Base-by-base conservation (phyloP, 495 filamentous ascomycete species). In the Aspergillus diversus region DNA sequence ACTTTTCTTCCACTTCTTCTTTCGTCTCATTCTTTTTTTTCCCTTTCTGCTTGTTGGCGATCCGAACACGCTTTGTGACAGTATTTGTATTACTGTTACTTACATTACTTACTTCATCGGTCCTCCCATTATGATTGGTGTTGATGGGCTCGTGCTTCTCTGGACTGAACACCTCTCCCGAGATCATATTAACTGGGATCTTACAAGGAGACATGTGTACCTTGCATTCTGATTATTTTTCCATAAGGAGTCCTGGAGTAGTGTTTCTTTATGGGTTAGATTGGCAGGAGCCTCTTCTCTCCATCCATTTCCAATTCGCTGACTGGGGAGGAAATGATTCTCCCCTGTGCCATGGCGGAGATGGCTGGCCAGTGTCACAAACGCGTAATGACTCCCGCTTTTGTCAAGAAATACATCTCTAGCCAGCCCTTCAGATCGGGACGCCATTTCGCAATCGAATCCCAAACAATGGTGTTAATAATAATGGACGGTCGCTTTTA, bases 71-170 rank as follows among this genome's bases (percentile, higher is more conserved):
- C 49, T 57, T 52, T 52, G 15, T 52, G 48, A 56, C 51, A 2
- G 61, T 63, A 63, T 53, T 42, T 11, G 57, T 62, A 66, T 62
- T 59, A 33, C 49, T 0, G 17, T 57, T 62, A 66, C 55, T 33
- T 42, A 55, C 35, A 33, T 7, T 55, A 34, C 39, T 35, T 43
- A 43, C 34, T n/a, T 21, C 34, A 7, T 33, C 5, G n/a, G 17
- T 33, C 27, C 33, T 15, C 51, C 21, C 21, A 27, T 27, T 27
- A 27, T 27, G 21, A 27, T 27, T 27, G 21, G 21, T 27, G 21
- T 27, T 27, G 21, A 27, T 27, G 21, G 21, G 21, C 21, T 27
- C 21, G 21, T 27, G 21, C 21, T 27, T 27, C 21, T 27, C 21
- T 27, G 21, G 21, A 2, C 21, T 27, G 21, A 27, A 27, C 21